Conservation (phyloP, 208 protist species). For the Crithidia bombi region DNA sequence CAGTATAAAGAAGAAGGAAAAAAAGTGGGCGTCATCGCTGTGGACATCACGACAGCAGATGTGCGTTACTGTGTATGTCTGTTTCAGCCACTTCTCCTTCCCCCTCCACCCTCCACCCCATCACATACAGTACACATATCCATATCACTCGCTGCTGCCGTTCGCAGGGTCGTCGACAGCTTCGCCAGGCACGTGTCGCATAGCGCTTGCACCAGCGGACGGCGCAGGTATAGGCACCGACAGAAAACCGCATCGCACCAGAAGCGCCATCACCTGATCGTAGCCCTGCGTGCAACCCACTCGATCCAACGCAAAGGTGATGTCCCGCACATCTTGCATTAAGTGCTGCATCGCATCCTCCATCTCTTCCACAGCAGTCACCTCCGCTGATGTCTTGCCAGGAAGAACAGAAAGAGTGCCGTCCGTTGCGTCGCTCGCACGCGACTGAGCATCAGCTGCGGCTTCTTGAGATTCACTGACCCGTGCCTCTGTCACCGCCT, state of each 20-base stretch:
- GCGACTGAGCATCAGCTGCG: background rate
- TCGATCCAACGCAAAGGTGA: conserved; percentile 78
- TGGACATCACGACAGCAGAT: no score
- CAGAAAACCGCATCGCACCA: conserved; percentile 56
- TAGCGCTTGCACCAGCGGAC: conserved; percentile 38
- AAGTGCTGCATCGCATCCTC: background rate
- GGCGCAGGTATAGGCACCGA: conserved; percentile 51
- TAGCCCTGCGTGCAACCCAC: conserved; percentile 46
- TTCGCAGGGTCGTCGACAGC: background rate
- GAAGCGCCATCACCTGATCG: conserved; percentile 62
- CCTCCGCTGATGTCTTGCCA: background rate
- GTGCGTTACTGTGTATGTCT: no score
- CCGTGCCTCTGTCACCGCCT: conserved; percentile 8
- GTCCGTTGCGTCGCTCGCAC: background rate
- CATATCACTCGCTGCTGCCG: background rate
- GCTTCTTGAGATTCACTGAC: background rate
- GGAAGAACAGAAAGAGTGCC: no score
- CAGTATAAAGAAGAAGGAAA: background rate
- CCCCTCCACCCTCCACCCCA: no score
- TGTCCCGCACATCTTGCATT: conserved; percentile 45
- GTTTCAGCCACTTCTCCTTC: no score
- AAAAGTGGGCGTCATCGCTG: background rate
- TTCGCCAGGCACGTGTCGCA: conserved; percentile 25
- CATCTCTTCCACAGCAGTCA: background rate
- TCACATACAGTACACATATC: no score